Conservation (phyloP, 306 rosid species). For the Castanospermum australe region DNA sequence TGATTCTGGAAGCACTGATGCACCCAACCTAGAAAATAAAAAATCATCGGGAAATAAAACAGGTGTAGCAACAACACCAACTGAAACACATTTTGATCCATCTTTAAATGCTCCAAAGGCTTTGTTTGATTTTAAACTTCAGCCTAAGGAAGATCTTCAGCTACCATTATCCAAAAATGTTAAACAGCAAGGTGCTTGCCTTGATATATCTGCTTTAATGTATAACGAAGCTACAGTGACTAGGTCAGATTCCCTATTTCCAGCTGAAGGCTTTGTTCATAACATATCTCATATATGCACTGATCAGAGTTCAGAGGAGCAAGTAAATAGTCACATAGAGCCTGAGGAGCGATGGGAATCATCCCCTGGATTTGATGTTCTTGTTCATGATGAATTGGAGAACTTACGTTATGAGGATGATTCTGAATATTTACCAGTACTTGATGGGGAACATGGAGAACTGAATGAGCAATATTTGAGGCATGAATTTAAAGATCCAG, state of each 20-base stretch:
- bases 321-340: conserved; percentile 41
- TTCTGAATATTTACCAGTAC: conserved; percentile 47
- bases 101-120: conserved; percentile 37
- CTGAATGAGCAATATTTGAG: conserved; percentile 41
- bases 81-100: conserved; percentile 26
- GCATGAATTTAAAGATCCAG: conserved; percentile 44
- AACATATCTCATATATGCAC: conserved; percentile 34
- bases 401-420: conserved; percentile 45
- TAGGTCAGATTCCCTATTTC: conserved; percentile 39
- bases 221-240: conserved; percentile 41
- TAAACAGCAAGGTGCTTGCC: conserved; percentile 27
- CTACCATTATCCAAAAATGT: conserved; percentile 32
- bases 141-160: conserved; percentile 37
- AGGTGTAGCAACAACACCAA: conserved; percentile 27
- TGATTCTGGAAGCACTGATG: conserved; percentile 39
- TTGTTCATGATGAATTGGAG: conserved; percentile 62
- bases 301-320: conserved; percentile 61
- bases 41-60: conserved; percentile 36
- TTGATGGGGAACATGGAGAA: conserved; percentile 42
- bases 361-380: conserved; percentile 88
- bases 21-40: conserved; percentile 43
- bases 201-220: conserved; percentile 38
- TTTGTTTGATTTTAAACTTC: conserved; percentile 25
- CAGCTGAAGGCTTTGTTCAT: conserved; percentile 38
- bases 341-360: conserved; percentile 77